Evolutionary conservation across 768 basidiomycete species (phyloP), one percentile per base, ranked within the genome.

Genomic region (Boletus speciosus): DNA sequence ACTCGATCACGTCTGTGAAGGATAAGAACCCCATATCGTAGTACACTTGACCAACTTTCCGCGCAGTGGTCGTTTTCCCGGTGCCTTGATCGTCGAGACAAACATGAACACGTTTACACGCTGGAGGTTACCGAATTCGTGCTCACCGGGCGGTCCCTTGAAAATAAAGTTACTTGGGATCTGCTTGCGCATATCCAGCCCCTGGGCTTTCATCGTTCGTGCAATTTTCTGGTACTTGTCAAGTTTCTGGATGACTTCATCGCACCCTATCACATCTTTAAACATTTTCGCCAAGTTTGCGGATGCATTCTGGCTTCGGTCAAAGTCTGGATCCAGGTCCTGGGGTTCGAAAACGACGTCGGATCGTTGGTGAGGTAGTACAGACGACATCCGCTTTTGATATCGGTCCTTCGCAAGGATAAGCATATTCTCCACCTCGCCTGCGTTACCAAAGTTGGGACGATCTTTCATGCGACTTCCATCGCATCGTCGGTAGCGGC

Each of bases 131-230:
- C 8, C 29, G 1, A 25, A 16, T 1, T 21, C 40, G 1, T 19
- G 63, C 73, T 60, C 61, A 84, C 81, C 85, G 55, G 86, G 86
- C 6, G 86, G 86, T 0, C 86, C 86, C 60, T 84, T 87, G 75
- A 88, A 87, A 2, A 88, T 69, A 47, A 86, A 88, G 39, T 75
- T 76, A n/a, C 68, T 85, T 0, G 86, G 85, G 38, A 87, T 78
- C 15, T 75, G 71, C n/a, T 77, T 72, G 4, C 78, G 73, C 19
- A 74, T 66, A 55, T 84, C 77, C 35, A 73, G 62, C 3, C 74
- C 73, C 31, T 71, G 64, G 0, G 58, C 60, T 60, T 78, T 80
- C 66, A 77, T 73, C 16, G 59, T 66, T 4, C 55, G 61, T 2
- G 81, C 79, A 31, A 82, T 75, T 46, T 73, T 67, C 60, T 87